Base-by-base conservation (phyloP, 2,329 filamentous ascomycete genomes). In the Teratosphaeria pseudoeucalypti region DNA sequence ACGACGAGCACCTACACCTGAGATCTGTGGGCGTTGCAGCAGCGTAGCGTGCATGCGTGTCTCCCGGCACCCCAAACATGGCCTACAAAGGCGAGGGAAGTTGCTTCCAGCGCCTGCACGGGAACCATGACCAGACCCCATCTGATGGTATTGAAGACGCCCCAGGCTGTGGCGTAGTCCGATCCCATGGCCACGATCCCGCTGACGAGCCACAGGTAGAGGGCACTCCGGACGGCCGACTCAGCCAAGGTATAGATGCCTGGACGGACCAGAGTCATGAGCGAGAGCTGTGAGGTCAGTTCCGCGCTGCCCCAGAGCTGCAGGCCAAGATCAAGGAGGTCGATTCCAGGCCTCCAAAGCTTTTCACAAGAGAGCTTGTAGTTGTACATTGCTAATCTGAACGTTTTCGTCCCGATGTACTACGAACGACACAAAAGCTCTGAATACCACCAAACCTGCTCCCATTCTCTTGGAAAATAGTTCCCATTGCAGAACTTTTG, bases 101-200 rank as follows among this genome's bases (percentile, higher is more conserved):
- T 86, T 2, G 82, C 82, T 70, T 90, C 85, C 0, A 89, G 75
- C 0, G 85, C 79, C 61, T 84, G 81, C 0, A 90, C 84, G 0
- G 86, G 86, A 0, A 89, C 85, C 86, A 90, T 90, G 34, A 90
- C 75, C 0, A 90, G 75, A 0, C 86, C 87, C 86, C 86, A 89
- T 14, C 86, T 79, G 52, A 90, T 89, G 0, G 85, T 89, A 58
- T 82, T 87, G 74, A 90, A 90, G 11, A 54, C 77, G 1, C 85
- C 84, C 86, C 86, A 90, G 0, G 86, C 85, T 0, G 86, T 89
- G 0, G 85, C 83, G 69, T 90, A 90, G 6, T 82, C 79, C 0
- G 75, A 72, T 0, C 86, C 85, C 60, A 90, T 76, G 0, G 79
- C 74, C 0, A 90, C 79, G 19, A 90, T 86, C 4, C 79, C 82